Evolutionary conservation across 345 rosid genomes (phyloP), one percentile per base, ranked within the genome.

Genomic region (Pelargonium nanum): DNA sequence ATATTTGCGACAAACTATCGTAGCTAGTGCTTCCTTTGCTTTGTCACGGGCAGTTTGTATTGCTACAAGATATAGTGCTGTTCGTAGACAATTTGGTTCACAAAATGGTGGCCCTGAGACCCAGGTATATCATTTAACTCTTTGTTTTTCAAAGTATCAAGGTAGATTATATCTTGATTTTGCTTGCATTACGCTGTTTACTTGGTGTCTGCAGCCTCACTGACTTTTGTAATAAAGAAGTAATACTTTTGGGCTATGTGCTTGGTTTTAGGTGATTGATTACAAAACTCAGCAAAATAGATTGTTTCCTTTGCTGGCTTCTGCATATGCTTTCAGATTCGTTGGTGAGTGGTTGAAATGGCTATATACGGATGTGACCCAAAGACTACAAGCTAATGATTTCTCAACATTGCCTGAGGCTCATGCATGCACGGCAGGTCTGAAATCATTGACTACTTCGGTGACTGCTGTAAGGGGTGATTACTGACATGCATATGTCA

Each of bases 371-470:
- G 99, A 94, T 80, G 99, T 94, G 55, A 88, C 89, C 34, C 78
- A 77, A 75, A 85, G 89, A 70, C 69, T 94, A 80, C 87, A 85
- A 71, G 95, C 89, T 65, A 81, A 72, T 66, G 99, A 94, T 78
- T 90, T 90, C 68, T 72, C 99, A 53, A 94, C 91, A 19, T 77
- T 94, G 81, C 93, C 97, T 1, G 99, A 94, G 79, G 95, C 86
- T 71, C 99, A 94, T 76, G 96, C 99, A 25, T 94, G 99, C 74
- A 94, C 99, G 65, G 97, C 99, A 1, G 99, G 97, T 66, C 79
- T 94, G 78, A 94, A 94, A 79, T 94, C 99, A 65, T 67, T 94
- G 76, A 94, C 99, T 51, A 90, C 99, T 61, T 61, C 96, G 64
- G 83, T 74, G 63, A 90, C 99, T 67, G 93, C 96, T 69, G 99